Conservation (phyloP, 2,329 filamentous ascomycete species). For the Trichoderma oligosporum region DNA sequence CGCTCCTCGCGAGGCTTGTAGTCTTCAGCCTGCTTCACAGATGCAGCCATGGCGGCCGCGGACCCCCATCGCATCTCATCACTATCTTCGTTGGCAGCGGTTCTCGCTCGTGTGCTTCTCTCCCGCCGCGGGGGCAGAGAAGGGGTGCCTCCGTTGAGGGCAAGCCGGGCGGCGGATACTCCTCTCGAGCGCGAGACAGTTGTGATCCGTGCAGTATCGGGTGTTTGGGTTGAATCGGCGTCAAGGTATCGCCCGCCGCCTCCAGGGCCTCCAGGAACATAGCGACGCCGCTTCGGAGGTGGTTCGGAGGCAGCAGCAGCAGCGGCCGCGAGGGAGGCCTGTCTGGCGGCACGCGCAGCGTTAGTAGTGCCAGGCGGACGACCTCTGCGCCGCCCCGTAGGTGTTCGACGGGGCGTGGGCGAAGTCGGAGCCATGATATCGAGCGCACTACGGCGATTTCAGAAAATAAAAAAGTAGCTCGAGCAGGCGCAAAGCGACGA, state of each 20-base stretch:
- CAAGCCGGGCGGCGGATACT: slow-evolving; percentile 45
- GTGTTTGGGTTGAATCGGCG: slow-evolving; percentile 60
- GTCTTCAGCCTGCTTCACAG: slow-evolving; percentile 85
- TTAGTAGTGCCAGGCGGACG: slow-evolving; percentile 45
- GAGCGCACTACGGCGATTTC: background rate
- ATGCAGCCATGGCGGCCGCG: slow-evolving; percentile 82
- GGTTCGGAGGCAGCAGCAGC: slow-evolving; percentile 50
- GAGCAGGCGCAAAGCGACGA: slow-evolving; percentile 1
- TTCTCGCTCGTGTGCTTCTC: slow-evolving; percentile 53
- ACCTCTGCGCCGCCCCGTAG: slow-evolving; percentile 45
- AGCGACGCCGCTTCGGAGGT: slow-evolving; percentile 67
- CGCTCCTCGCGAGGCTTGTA: slow-evolving; percentile 97
- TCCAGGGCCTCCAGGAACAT: slow-evolving; percentile 81
- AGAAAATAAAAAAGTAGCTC: no score
- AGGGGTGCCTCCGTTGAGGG: slow-evolving; percentile 34
- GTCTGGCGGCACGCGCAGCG: slow-evolving; percentile 39
- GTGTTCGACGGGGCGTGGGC: slow-evolving; percentile 40
- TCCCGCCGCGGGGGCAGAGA: slow-evolving; percentile 53
- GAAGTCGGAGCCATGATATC: slow-evolving; percentile 33
- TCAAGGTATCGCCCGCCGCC: slow-evolving; percentile 83
- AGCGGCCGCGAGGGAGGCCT: slow-evolving; percentile 33
- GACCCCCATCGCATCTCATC: slow-evolving; percentile 74
- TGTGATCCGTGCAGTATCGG: slow-evolving; percentile 39
- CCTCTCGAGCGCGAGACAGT: slow-evolving; percentile 49
- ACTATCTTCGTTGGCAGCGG: slow-evolving; percentile 48